Evolutionary conservation across 306 rosid species (phyloP).

Genomic region (Sesbania bispinosa): DNA sequence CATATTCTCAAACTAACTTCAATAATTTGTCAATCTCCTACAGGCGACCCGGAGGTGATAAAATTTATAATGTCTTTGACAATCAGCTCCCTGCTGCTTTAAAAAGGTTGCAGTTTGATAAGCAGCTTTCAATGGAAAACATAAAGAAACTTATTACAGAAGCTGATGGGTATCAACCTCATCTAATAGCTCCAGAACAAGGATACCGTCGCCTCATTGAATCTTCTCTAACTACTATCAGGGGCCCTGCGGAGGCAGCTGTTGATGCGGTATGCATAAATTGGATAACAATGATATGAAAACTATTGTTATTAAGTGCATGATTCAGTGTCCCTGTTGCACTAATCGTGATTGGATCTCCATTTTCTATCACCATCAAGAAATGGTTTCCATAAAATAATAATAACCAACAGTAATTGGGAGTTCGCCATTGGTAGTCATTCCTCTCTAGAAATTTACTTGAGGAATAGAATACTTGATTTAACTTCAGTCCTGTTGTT

Average conservation of each 20-base stretch:
- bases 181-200: no score
- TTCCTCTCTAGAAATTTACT: background rate
- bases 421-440: background rate
- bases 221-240: conserved; percentile 62
- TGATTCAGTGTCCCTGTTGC: background rate
- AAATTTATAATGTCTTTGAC: no score
- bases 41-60: conserved; percentile 94
- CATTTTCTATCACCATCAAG: background rate
- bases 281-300: background rate
- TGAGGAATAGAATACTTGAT: background rate
- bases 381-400: background rate
- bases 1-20: background rate
- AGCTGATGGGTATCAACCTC: no score
- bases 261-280: conserved; percentile 72
- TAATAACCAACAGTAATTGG: background rate
- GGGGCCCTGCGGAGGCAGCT: conserved; percentile 93
- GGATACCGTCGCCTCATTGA: conserved; percentile 90
- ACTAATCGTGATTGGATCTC: background rate
- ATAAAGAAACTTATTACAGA: conserved; percentile 74
- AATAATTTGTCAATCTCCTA: conserved; percentile 8
- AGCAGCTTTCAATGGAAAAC: conserved; percentile 92
- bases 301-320: background rate
- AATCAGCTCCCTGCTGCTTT: conserved; percentile 93
- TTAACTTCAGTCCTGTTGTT: background rate
- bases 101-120: conserved; percentile 87